Base-by-base conservation (phyloP, 2,329 filamentous ascomycete species). In the Colletotrichum sp. region DNA sequence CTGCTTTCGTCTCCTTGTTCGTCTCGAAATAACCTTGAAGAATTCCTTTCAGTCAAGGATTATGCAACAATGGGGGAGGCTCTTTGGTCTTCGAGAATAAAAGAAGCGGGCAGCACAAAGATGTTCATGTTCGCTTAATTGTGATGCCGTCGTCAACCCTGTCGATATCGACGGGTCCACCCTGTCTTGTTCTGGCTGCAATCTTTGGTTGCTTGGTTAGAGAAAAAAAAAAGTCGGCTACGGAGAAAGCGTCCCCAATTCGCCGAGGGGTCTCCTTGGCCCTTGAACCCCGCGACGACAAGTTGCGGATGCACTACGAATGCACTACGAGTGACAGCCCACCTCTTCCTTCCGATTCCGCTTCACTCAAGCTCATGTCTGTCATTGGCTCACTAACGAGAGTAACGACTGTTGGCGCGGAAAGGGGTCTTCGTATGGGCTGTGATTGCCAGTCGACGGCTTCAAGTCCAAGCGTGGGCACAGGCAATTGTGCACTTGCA, bases 171-270 rank as follows among this genome's bases (percentile, higher is more conserved):
- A 12, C 43, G 10, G 28, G 66, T 26, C 21, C 52, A 59, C 74
- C 74, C 74, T 76, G 74, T 74, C 61, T 71, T n/a, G 15, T 59
- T 67, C 60, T 34, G 72, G 26, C 59, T 43, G 55, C 34, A 75
- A 75, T 75, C n/a, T 65, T 43, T 48, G 73, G 73, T 73, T 73
- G 73, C 73, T 73, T 67, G 70, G 73, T 73, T 67, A 52, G 64
- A 73, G 59, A 34, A 61, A 34, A 68, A 67, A 32, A 70, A 68
- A 72, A 73, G 39, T 65, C 68, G 60, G 68, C 59, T 60, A 63
- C 32, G 59, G n/a, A 60, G 32, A 57, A 52, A 66, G 66, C 59
- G 43, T 39, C 28, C 59, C 39, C 55, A 30, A 67, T 73, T 57
- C 57, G 43, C 70, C 39, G 63, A 75, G 73, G 48, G 69, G 32